These are phyloP conservation scores for Yamadazyma atlantica DNA, from an alignment of 1,139 yeast species.

Conservation along the genomic window DNA sequence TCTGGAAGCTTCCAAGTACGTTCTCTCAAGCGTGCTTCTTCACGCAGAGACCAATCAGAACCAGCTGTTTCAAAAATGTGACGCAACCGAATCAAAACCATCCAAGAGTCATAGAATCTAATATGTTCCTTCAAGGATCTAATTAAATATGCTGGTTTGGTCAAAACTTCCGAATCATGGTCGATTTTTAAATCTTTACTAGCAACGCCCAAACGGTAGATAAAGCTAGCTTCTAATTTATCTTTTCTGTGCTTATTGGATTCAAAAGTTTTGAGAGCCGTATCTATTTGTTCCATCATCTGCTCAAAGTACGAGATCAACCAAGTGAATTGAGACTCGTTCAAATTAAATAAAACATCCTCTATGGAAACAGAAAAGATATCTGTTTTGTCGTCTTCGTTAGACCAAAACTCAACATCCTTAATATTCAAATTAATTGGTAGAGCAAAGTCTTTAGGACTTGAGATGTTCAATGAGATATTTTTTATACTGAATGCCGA, in stretches of 20 bases:
- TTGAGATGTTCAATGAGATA: slow-evolving; percentile 20
- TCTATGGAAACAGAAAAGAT: slow-evolving; percentile 37
- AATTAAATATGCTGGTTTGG: slow-evolving; percentile 82
- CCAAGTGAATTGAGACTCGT: slow-evolving; percentile 40
- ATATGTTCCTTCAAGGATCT: slow-evolving; percentile 73
- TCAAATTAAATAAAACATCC: slow-evolving; percentile 29
- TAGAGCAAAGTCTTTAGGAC: slow-evolving; percentile 23
- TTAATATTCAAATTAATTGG: slow-evolving; percentile 23
- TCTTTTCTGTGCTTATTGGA: slow-evolving; percentile 15
- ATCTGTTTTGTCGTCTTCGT: slow-evolving; percentile 22
- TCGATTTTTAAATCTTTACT: slow-evolving; percentile 60
- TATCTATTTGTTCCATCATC: slow-evolving; percentile 19
- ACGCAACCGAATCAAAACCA: slow-evolving; percentile 71
- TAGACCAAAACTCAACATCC: slow-evolving; percentile 47
- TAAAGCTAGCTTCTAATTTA: slow-evolving; percentile 35
- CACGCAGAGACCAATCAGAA: slow-evolving; percentile 39
- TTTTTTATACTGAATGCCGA: slow-evolving; percentile 37
- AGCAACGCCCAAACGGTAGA: slow-evolving; percentile 61
- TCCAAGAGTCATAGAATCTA: slow-evolving; percentile 85
- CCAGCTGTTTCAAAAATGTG: slow-evolving; percentile 71
- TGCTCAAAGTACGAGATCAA: slow-evolving; percentile 25
- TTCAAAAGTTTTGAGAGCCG: slow-evolving; percentile 22
- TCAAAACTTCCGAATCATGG: slow-evolving; percentile 86
- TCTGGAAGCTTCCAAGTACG: slow-evolving; percentile 43
- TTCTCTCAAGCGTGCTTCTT: slow-evolving; percentile 20